Evolutionary conservation across 176 grass and related monocot genomes (phyloP), one percentile per base, ranked within the genome.

Genomic region (Paspalum vaginatum): DNA sequence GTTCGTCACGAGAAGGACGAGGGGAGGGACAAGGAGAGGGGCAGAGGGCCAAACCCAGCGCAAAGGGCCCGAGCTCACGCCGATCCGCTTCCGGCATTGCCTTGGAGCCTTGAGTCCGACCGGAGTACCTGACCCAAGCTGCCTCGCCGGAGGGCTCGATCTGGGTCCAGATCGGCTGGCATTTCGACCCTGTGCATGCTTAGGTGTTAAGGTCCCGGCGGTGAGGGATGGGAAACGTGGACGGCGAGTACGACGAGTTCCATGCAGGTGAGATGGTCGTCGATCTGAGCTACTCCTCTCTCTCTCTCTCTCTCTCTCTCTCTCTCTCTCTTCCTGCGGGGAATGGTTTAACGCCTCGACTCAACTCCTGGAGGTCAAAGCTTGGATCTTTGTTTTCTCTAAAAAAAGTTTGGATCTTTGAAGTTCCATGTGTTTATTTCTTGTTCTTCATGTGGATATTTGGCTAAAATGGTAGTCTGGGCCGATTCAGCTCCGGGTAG

Each of bases 161-260:
- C 82, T 77, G 82, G 64, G 40, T 56, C 78, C 57, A 73, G 83
- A 89, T 89, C 72, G 72, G 42, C 65, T 48, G 21, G 82, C 77
- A 81, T 85, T 85, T 56, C 78, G 55, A 25, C 26, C 41, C 48
- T 8, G 63, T 64, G 71, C 48, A 22, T 46, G 64, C 77, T 81
- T 64, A 51, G 21, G 32, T 32, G 32, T 32, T 32, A 32, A 32
- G 32, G 72, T 24, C 41, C 57, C 59, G 52, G 66, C 56, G 78
- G 71, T 59, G 73, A 80, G 82, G 64, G 61, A 96, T 96, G 93
- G 90, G 93, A 76, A 90, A 83, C 79, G 77, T 86, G 21, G 76
- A 92, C 46, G 84, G 49, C 72, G 85, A 90, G 49, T 81, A 81
- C 41, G 89, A 89, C 15, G 85, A 86, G 49, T 87, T 88, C 72